Base-by-base conservation (phyloP, 495 filamentous ascomycete species). In the Hapsidospora chrysogenum region DNA sequence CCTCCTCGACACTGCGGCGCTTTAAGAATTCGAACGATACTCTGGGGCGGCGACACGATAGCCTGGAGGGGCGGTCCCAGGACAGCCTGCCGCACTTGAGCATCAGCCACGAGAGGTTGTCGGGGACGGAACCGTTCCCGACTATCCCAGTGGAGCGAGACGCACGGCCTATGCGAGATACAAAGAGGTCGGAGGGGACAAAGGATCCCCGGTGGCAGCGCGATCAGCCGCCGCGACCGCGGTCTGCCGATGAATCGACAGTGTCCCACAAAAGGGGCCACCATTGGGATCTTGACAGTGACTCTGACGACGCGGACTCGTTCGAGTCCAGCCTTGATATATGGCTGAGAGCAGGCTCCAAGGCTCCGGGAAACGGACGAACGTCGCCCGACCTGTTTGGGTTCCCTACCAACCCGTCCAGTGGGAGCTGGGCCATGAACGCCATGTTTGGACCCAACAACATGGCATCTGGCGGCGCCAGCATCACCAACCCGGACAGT, bases 381-480 rank as follows among this genome's bases (percentile, higher is more conserved):
- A 22, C 41, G 9, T 63, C 60, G 7, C 59, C 61, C 0, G 62
- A 64, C 41, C 47, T 66, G 10, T 66, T 66, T 31, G 56, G 58
- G 1, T 63, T 66, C 35, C 61, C 62, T 4, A 33, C 36, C 5
- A 11, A 31, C 14, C 8, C 5, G 29, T 5, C 29, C 30, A 39
- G 46, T 2, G 34, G 35, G 29, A 57, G 54, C 9, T 66, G 60
- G 61, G 52, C 53, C 16, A 50, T 58, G 9, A 46, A 54, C 17
- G 53, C 46, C 18, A 64, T 64, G 41, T 64, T 59, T 32, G 61
- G 58, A 6, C 38, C 50, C 6, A 42, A 58, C 7, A 50, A 44
- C 8, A 13, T 11, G 16, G 57, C 56, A 2, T 40, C 33, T 17
- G 56, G 54, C 3, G 62, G 56, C 37, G 34, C 46, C 16, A 49